Percentiles rank a stretch among this genome's conserved stretches.
These are phyloP conservation scores for Amanita muscaria DNA, from an alignment of 768 basidiomycete species.

Conservation along the genomic window DNA sequence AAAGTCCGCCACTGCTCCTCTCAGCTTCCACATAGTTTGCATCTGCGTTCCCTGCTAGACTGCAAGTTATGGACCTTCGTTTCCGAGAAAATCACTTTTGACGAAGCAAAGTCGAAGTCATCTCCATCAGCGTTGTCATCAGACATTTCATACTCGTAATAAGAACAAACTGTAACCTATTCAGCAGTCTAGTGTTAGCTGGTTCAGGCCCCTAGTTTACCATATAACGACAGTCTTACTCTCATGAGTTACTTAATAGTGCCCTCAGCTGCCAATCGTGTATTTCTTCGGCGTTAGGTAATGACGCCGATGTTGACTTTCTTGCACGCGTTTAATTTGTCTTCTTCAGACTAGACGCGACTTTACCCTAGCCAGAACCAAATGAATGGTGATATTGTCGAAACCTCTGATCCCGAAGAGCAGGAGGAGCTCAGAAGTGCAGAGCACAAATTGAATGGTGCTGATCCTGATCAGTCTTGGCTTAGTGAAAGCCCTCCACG, in stretches of 20 bases:
- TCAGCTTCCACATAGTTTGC: constrained; percentile 98
- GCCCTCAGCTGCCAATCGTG: too few species aligned
- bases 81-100: constrained; percentile 77
- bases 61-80: constrained; percentile 72
- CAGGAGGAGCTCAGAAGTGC: constrained; percentile 26
- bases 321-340: too few species aligned
- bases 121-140: constrained; percentile 37
- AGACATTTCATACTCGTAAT: constrained; percentile 60
- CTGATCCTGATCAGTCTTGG: too few species aligned
- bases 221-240: too few species aligned
- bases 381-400: constrained; percentile 38
- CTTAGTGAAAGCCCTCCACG: too few species aligned
- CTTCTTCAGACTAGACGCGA: too few species aligned
- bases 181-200: too few species aligned
- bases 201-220: too few species aligned
- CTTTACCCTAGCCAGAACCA: neutral
- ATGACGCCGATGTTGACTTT: too few species aligned
- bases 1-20: constrained; percentile 81
- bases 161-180: too few species aligned
- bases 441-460: neutral
- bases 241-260: too few species aligned
- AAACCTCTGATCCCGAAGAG: constrained; percentile 60
- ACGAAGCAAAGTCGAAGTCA: constrained; percentile 76
- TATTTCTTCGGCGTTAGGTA: too few species aligned
- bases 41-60: constrained; percentile 91